Percentiles rank a stretch among this genome's conserved stretches.
phyloP scores from a whole-genome alignment of 192 early-diverging fungal species.

The Linnemannia hyalina region DNA sequence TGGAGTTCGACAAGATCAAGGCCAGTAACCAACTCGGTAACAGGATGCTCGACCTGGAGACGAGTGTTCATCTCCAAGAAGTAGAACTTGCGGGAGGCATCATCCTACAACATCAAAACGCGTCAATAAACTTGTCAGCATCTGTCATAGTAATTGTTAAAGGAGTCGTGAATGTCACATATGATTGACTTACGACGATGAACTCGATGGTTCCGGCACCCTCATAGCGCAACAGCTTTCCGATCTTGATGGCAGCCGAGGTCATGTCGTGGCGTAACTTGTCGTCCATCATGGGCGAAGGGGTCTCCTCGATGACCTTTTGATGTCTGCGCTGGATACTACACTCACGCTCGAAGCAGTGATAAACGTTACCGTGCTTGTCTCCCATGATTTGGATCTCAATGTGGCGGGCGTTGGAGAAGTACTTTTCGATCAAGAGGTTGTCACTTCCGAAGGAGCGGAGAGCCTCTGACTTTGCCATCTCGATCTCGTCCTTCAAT shows the following conservation, averaged over 20 bases:
- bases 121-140: no score
- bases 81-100: conserved; percentile 65
- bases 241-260: conserved; percentile 63
- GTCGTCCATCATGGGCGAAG: conserved; percentile 64
- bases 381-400: conserved; percentile 75
- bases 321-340: conserved; percentile 76
- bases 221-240: conserved; percentile 62
- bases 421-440: conserved; percentile 72
- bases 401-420: conserved; percentile 67
- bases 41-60: conserved; percentile 76
- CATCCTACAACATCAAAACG: conserved; percentile 42
- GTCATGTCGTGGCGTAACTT: conserved; percentile 61
- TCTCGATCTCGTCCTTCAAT: conserved; percentile 65
- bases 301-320: conserved; percentile 75
- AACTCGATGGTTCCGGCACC: conserved; percentile 77
- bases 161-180: neutral
- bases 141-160: no score
- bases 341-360: conserved; percentile 73
- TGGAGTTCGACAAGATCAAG: conserved; percentile 75
- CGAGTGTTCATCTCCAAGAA: conserved; percentile 80
- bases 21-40: conserved; percentile 72
- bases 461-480: conserved; percentile 67
- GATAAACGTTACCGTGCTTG: conserved; percentile 67
- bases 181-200: conserved; percentile 59
- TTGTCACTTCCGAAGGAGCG: conserved; percentile 70